phyloP scores from a whole-genome alignment of 768 basidiomycete genomes.

The Rhizopogon vulgaris region DNA sequence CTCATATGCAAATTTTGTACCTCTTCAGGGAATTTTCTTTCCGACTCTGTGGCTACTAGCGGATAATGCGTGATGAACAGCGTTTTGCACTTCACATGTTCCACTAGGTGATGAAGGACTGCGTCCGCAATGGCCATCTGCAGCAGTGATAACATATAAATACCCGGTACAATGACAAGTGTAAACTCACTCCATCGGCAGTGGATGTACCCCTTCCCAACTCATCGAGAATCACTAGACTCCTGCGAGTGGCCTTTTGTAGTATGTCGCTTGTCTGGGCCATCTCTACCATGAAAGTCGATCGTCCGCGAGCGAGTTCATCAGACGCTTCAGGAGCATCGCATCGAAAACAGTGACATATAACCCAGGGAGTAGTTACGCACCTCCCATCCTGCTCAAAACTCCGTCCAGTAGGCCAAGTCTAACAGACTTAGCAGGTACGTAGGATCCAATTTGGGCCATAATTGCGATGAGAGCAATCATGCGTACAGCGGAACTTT shows the following conservation, averaged over 20 bases:
- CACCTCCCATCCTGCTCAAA: constrained; percentile 86
- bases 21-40: constrained; percentile 49
- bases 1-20: constrained; percentile 85
- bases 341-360: background rate
- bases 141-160: constrained; percentile 6
- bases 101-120: constrained; percentile 66
- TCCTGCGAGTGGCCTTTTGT: constrained; percentile 61
- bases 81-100: constrained; percentile 57
- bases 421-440: constrained; percentile 72
- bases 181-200: constrained; percentile 66
- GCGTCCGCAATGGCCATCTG: constrained; percentile 87
- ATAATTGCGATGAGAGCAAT: constrained; percentile 69
- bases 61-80: constrained; percentile 97
- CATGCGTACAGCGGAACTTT: constrained; percentile 80
- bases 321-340: constrained; percentile 58
- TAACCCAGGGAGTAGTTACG: constrained; percentile 13
- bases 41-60: constrained; percentile 64
- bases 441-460: constrained; percentile 88
- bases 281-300: constrained; percentile 98
- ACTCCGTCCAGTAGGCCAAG: constrained; percentile 82
- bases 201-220: constrained; percentile 90
- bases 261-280: constrained; percentile 90
- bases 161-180: background rate
- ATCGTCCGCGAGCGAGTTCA: constrained; percentile 78
- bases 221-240: constrained; percentile 87